Base-by-base conservation (phyloP, 2,329 filamentous ascomycete species). In the Ophiostoma quercus region DNA sequence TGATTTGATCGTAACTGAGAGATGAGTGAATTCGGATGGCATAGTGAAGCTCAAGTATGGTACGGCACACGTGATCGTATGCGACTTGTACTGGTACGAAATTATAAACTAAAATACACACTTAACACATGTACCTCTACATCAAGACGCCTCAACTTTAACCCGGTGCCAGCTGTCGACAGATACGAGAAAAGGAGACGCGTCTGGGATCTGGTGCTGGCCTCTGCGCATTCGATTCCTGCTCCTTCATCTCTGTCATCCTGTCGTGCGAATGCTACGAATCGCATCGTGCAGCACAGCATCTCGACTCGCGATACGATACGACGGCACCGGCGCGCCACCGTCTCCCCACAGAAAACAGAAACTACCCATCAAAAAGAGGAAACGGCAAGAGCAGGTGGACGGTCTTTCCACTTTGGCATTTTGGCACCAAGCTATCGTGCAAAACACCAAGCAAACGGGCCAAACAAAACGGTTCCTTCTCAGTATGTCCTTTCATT, bases 231-330 rank as follows among this genome's bases (percentile, higher is more conserved):
- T 25, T 57, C 51, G 11, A 34, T 62, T 62, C 57, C 22, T 32
- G 12, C 57, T 62, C 57, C 57, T 62, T 62, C 57, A 62, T 32
- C 57, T 62, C 57, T 25, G 57, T 8, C 57, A 62, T 32, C 57
- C 57, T 62, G 57, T 62, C 57, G 57, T 62, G 57, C 57, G 14
- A 32, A 62, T 32, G 57, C 25, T 62, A 16, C 57, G 14, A 62
- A 29, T 16, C 22, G 25, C 11, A 62, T 19, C 57, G 25, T 62
- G 57, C 57, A 62, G 25, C 57, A 62, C 57, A 25, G 22, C 25
- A 62, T 7, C 57, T 32, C 51, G 14, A 32, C 57, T 9, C 25
- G 22, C 57, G 57, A 62, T n/a, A 16, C 57, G n/a, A 25, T 25
- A 14, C 25, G 34, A 34, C 32, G 5, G 54, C 54, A 60, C 54